Evolutionary conservation across 164 flowering plant genomes (phyloP), one percentile per base, ranked within the genome.

Genomic region (Liquidambar formosana): DNA sequence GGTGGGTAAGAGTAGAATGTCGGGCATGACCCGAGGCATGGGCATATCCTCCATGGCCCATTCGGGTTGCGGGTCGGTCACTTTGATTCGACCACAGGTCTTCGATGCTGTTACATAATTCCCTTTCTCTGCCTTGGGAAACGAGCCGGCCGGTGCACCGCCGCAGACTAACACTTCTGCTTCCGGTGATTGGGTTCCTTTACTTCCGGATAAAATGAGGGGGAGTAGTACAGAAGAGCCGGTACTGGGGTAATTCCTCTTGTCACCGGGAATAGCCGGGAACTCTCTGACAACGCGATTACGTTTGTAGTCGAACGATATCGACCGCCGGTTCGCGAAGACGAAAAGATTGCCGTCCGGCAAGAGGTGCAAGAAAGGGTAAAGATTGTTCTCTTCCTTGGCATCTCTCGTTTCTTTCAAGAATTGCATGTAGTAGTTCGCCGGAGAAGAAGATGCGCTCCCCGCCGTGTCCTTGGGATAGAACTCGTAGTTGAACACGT

Each of bases 161-260:
- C 99, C 97, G 72, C 97, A 94, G 5, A 94, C 67, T 90, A 91
- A 63, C 14, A 94, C 81, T 75, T 94, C 97, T 41, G 77, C 82
- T n/a, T 23, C 83, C 38, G 80, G 75, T 47, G 25, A 16, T 49
- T 33, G 45, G 21, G 28, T 18, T 4, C 16, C 57, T 3, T 46
- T 51, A 15, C 1, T 23, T 28, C 41, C 73, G 21, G 71, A 21
- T 2, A 81, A 23, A 12, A 15, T 38, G 13, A 88, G 38, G 0
- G 97, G 97, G 19, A 94, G 90, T 73, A 94, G 47, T 0, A 81
- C 94, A 0, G 99, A 89, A 1, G 99, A 94, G 2, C 99, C 97
- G 1, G 95, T 80, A 57, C 90, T 80, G 0, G 97, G 99, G 70
- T 91, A 94, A 69, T 79, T 87, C 45, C 91, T 48, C 22, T 84